Evolutionary conservation across 441 rosid genomes (phyloP).

Genomic region (Adansonia rubrostipa): DNA sequence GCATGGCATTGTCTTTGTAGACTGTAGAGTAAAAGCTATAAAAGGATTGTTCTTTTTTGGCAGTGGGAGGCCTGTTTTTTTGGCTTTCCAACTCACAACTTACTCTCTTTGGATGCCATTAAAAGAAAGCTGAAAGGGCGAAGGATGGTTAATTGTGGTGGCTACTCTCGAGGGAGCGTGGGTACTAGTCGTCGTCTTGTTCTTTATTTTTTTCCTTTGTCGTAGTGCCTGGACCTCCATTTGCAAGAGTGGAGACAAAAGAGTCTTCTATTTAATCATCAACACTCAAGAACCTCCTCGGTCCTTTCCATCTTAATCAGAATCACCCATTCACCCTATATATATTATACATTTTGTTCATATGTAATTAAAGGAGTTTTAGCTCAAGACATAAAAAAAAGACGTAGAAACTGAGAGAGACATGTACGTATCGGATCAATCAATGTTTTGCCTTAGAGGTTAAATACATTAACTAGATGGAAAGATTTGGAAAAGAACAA

Average conservation of each 20-base stretch:
- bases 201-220: slow-evolving; percentile 39
- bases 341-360: background rate
- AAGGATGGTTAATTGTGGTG: slow-evolving; percentile 25
- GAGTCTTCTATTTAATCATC: slow-evolving; percentile 48
- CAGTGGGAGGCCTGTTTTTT: slow-evolving; percentile 8
- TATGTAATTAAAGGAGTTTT: background rate
- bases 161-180: slow-evolving; percentile 63
- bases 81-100: slow-evolving; percentile 55
- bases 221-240: slow-evolving; percentile 44
- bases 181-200: slow-evolving; percentile 34
- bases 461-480: background rate
- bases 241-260: slow-evolving; percentile 44
- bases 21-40: slow-evolving; percentile 13
- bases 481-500: background rate
- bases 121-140: slow-evolving; percentile 40
- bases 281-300: background rate
- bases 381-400: background rate
- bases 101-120: slow-evolving; percentile 46
- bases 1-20: too few relatives aligned
- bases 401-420: background rate
- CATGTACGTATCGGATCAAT: background rate
- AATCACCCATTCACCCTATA: background rate
- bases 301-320: background rate
- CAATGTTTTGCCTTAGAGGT: background rate
- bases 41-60: slow-evolving; percentile 28